A percentile compares a stretch with the other conserved stretches of the same genome.
phyloP scores from a whole-genome alignment of 2,329 filamentous ascomycete genomes.

The Akanthomyces lecanii region DNA sequence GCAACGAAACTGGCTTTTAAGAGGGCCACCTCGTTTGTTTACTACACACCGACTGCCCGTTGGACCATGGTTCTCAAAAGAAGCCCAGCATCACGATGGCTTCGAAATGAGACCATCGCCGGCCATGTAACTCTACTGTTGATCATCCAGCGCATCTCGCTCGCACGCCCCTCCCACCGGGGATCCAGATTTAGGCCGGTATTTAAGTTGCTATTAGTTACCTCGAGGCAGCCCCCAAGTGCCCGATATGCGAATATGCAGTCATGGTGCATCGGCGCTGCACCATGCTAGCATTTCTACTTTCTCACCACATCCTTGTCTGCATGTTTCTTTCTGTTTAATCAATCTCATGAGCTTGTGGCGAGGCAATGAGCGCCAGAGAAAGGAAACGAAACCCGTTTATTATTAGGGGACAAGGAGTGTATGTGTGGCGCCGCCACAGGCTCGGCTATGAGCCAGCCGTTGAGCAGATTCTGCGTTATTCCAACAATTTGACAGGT shows the following conservation, averaged over 20 bases:
- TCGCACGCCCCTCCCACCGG: background rate
- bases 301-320: background rate
- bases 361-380: background rate
- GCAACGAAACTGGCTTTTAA: no score
- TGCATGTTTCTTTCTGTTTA: background rate
- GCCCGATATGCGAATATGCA: background rate
- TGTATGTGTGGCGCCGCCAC: background rate
- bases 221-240: background rate
- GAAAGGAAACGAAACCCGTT: background rate
- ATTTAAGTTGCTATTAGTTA: no score
- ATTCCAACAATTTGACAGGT: no score
- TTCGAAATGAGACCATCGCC: no score
- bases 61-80: no score
- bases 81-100: no score
- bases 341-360: background rate
- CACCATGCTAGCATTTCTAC: background rate
- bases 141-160: slow-evolving; percentile 3
- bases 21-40: no score
- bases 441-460: slow-evolving; percentile 4
- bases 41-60: no score
- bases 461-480: no score
- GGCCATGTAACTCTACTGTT: no score
- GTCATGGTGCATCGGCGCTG: background rate
- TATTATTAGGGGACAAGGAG: background rate
- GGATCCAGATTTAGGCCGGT: no score